Base-by-base conservation (phyloP, 2,329 filamentous ascomycete species). In the Graphilbum ipis-grandicollis region DNA sequence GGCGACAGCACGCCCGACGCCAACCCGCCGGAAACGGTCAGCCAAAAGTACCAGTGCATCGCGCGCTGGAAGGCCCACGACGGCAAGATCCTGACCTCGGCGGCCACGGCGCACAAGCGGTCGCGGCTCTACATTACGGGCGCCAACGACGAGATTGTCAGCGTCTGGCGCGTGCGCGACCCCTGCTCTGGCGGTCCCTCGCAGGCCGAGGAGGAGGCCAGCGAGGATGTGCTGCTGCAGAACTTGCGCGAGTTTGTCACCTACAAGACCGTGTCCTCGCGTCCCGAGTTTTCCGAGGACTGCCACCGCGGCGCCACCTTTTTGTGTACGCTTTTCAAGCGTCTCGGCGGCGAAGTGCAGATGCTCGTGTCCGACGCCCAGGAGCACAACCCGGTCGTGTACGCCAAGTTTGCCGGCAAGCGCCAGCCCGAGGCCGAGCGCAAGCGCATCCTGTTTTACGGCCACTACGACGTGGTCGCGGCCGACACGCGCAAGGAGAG, bases 381-480 rank as follows among this genome's bases (percentile, higher is more conserved):
- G 22, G 48, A 54, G 12, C 78, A 82, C 47, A 96, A 96, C 50
- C 90, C 90, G 0, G 78, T 98, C n/a, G 85, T 98, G 0, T 79
- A 81, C 46, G 90, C 90, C 30, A 80, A 78, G 41, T 98, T 98
- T 53, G 71, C 72, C 32, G 85, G 79, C 4, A 90, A 76, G 55
- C 30, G 3, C 9, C 23, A 22, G 70, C 74, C 1, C 60, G 71
- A 0, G 10, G 66, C 70, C 19, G 63, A 71, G 19, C 71, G 82
- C 15, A 93, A 90, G 58, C 85, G 83, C 22, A 82, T 96, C 9
- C 61, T 98, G 0, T 98, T 98, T 53, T 98, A 98, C 50, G 90
- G 92, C 0, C 90, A 98, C 53, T 98, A 98, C 60, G 90, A 98
- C 51, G 86, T 98, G 3, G 90, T 98, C 4, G 72, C 85, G 1